These are phyloP conservation scores for Sanguinoderma infundibulare DNA, from an alignment of 1,284 basidiomycete species.

Conservation along the genomic window DNA sequence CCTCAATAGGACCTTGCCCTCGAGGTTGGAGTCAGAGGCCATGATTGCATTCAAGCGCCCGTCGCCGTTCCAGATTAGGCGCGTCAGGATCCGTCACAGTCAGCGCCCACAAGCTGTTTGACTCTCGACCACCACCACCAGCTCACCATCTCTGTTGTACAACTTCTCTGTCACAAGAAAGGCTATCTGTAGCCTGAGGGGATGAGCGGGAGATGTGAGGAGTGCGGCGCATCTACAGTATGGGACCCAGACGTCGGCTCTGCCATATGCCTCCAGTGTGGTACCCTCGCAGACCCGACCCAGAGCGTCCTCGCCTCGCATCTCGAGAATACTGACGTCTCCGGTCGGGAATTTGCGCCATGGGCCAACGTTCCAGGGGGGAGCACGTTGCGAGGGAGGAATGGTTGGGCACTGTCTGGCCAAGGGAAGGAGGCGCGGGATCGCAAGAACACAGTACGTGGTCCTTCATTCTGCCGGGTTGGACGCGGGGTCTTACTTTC, in stretches of 20 bases:
- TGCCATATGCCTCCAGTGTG: conserved; percentile 65
- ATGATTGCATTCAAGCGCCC: conserved; percentile 16
- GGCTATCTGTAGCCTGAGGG: conserved; percentile 17
- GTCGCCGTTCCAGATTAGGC: no score
- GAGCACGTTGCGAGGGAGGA: conserved; percentile 49
- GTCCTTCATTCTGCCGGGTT: conserved; percentile 5
- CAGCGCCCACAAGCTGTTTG: background rate
- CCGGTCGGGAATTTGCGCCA: conserved; percentile 31
- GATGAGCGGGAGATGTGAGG: conserved; percentile 45
- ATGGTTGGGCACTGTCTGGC: conserved; percentile 60
- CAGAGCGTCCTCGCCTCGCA: conserved; percentile 60
- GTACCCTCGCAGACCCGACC: conserved; percentile 63
- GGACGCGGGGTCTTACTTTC: background rate
- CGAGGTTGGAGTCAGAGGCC: conserved; percentile 24
- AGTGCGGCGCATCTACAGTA: conserved; percentile 55
- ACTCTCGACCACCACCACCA: conserved; percentile 12
- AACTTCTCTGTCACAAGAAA: background rate
- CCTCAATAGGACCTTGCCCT: conserved; percentile 43
- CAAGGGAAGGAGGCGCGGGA: conserved; percentile 65
- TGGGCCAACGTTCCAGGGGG: conserved; percentile 34
- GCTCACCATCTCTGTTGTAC: background rate
- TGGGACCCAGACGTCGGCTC: conserved; percentile 63
- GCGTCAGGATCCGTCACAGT: background rate
- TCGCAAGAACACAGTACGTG: conserved; percentile 58
- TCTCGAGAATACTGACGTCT: conserved; percentile 38